phyloP scores from a whole-genome alignment of 495 filamentous ascomycete genomes.

The Penicillium tannophilum region DNA sequence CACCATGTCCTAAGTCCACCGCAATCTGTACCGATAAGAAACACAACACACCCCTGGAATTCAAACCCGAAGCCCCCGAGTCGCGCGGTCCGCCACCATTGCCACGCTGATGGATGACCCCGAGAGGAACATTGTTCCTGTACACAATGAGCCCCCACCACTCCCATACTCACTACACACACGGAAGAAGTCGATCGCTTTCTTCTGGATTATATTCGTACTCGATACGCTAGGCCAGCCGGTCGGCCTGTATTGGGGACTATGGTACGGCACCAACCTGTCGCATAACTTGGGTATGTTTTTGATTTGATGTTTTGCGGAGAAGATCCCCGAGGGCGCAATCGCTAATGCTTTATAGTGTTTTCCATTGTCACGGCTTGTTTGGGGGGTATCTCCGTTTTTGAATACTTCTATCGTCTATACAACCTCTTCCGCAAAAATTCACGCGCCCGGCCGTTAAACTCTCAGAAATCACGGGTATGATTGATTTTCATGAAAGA shows the following conservation, averaged over 20 bases:
- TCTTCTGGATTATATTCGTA: conserved; percentile 62
- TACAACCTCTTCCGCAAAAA: conserved; percentile 48
- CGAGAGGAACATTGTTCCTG: not conserved
- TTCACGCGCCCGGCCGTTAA: conserved; percentile 55
- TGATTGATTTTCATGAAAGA: not conserved
- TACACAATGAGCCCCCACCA: conserved; percentile 45
- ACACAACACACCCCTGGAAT: not conserved
- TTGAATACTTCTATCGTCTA: conserved; percentile 57
- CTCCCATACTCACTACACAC: conserved; percentile 58
- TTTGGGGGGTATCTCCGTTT: conserved; percentile 59
- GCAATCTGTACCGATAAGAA: not conserved
- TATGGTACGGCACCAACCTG: conserved; percentile 57
- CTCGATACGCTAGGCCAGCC: conserved; percentile 57
- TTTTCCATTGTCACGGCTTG: conserved; percentile 60
- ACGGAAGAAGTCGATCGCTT: conserved; percentile 55
- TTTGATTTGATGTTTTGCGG: not conserved
- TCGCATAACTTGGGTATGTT: conserved; percentile 57
- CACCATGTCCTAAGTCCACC: conserved; percentile 2
- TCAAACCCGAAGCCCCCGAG: conserved; percentile 2
- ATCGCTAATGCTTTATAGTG: conserved; percentile 35
- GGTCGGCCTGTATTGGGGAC: conserved; percentile 56
- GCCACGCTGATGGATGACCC: conserved; percentile 38
- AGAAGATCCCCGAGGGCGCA: not conserved
- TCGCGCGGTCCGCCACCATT: conserved; percentile 16
- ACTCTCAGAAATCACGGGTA: conserved; percentile 53